Evolutionary conservation across 2,329 filamentous ascomycete species (phyloP), one percentile per base, ranked within the genome.

Genomic region (Atkinsonella hypoxylon): DNA sequence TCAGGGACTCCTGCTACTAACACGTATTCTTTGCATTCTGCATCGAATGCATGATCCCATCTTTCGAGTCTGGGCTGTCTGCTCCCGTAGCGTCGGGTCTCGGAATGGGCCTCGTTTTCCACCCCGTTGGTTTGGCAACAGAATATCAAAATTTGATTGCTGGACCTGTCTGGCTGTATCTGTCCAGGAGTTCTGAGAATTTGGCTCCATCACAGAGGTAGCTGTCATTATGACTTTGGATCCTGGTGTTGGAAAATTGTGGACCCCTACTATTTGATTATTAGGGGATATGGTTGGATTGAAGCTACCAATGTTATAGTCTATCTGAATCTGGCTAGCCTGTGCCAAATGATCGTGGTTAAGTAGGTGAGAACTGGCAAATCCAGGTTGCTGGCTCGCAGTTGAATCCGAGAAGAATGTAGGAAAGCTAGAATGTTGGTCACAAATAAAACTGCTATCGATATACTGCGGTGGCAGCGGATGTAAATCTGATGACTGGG

Each of bases 1-100:
- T 26, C 26, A 8, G 26, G 26, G 26, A 26, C 26, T 7, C 1
- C 8, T n/a, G 15, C 22, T 36, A 67, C 76, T 71, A 62, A 81
- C 78, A 46, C 79, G 72, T 57, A 82, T 81, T 42, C 78, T 71
- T 56, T 82, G 79, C 76, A 81, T 80, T 47, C 76, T 71, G 55
- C 79, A 82, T 43, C 78, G 70, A 52, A 82, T 75, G 57, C 79
- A 82, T 18, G 76, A 79, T 9, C 77, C 78, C 17, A 78, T 75
- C 49, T 74, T 75, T 52, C 79, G 70, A 2, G 78, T 81, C 51
- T 74, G 68, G 0, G 79, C 79, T 1, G 78, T 82, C 55, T 74
- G 68, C 53, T 77, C 69, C 22, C 77, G 71, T 31, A 73, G 67
- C 10, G 64, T 64, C n/a, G 69, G 66, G 48, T 77, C 73, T 52